A percentile compares a stretch with the other conserved stretches of the same genome.
phyloP scores from a whole-genome alignment of 306 rosid genomes.

The Boehmeria nivea region DNA sequence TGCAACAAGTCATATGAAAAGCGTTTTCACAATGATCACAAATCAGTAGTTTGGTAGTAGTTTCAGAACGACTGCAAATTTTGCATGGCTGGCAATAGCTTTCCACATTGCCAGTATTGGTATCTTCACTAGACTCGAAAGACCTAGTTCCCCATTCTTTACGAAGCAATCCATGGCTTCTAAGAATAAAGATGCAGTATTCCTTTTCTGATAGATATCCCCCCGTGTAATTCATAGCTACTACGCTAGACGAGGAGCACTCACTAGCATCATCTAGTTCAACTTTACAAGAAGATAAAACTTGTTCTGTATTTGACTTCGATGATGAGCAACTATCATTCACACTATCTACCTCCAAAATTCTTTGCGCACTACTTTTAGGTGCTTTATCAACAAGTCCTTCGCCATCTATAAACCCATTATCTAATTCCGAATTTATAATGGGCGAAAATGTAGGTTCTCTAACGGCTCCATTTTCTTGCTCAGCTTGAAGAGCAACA shows the following conservation, averaged over 20 bases:
- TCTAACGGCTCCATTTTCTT: slow-evolving; percentile 30
- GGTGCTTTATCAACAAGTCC: slow-evolving; percentile 28
- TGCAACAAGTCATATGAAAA: slow-evolving; percentile 68
- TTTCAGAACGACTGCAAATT: slow-evolving; percentile 52
- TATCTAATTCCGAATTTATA: slow-evolving; percentile 19
- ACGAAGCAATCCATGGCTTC: slow-evolving; percentile 58
- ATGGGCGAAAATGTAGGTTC: slow-evolving; percentile 21
- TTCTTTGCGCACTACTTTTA: slow-evolving; percentile 33
- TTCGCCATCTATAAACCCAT: slow-evolving; percentile 18
- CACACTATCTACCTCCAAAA: slow-evolving; percentile 52
- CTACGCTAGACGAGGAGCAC: slow-evolving; percentile 76
- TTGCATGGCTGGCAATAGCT: slow-evolving; percentile 54
- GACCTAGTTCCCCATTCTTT: slow-evolving; percentile 23
- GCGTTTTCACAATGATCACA: slow-evolving; percentile 92
- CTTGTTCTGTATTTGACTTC: slow-evolving; percentile 64
- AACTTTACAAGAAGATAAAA: slow-evolving; percentile 41
- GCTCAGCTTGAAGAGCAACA: slow-evolving; percentile 35
- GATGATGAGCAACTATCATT: slow-evolving; percentile 91
- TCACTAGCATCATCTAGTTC: slow-evolving; percentile 69
- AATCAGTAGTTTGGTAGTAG: slow-evolving; percentile 56
- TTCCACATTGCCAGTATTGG: slow-evolving; percentile 26
- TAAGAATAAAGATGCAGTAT: slow-evolving; percentile 63
- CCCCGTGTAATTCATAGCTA: slow-evolving; percentile 38
- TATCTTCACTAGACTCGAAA: slow-evolving; percentile 31
- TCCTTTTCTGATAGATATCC: slow-evolving; percentile 61